Evolutionary conservation across 1,284 basidiomycete species (phyloP), one percentile per base, ranked within the genome.

Genomic region (Pseudozyma pruni): DNA sequence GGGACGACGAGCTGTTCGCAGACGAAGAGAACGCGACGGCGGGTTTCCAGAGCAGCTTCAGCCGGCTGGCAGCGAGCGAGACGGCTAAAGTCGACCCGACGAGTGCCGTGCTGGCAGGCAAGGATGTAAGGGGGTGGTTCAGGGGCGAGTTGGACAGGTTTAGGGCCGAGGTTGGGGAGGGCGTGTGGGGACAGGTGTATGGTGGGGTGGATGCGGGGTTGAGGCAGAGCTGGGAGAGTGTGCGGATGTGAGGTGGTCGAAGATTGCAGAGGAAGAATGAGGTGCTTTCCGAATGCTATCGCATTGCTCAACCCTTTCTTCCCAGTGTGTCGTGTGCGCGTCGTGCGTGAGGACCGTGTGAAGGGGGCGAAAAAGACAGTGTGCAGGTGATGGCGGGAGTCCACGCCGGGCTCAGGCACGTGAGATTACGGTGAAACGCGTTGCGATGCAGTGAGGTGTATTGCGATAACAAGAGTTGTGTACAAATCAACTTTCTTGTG

Each of bases 21-120:
- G 95, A 98, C 83, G 94, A 98, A 79, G 95, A 90, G 8, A 89
- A 90, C 4, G 25, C 46, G 2, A 25, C 48, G 0, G 43, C 49
- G 2, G 33, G 93, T 0, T 98, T 97, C 84, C 95, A 98, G 82
- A 91, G 91, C 0, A 90, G 90, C 2, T 98, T 95, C 84, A 94
- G 93, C 51, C 88, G 90, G 42, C 87, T 98, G 10, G 93, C 92
- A 0, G 92, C 95, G 0, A 90, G 91, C 14, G 63, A 72, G 37
- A 59, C 55, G 33, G 32, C 20, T 2, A 46, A 35, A 6, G n/a
- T 22, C 6, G 68, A 66, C 17, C 38, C 39, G 3, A 59, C 59
- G 0, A 13, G 17, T 7, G n/a, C 0, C 1, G 29, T 51, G 10
- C 29, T 62, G n/a, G 17, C 39, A 16, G 33, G 49, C 6, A 11